Evolutionary conservation across 371 early-diverging fungal genomes (phyloP).

Genomic region (Mortierella sp.): DNA sequence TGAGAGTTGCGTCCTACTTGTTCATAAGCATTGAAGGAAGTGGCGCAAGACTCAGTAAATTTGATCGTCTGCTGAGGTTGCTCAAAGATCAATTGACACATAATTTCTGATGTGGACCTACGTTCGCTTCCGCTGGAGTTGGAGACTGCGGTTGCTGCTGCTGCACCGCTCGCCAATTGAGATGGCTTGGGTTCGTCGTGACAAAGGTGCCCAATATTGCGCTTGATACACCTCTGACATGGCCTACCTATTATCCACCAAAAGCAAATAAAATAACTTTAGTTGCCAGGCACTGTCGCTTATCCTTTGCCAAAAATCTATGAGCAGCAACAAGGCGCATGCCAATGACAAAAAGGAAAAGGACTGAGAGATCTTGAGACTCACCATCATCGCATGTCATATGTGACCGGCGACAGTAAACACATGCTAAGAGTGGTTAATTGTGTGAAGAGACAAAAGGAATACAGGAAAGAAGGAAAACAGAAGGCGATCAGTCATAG

Average conservation of each 20-base stretch:
- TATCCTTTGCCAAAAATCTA: neutral
- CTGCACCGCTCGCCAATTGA: constrained; percentile 1
- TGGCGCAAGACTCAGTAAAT: neutral
- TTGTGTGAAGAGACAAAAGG: neutral
- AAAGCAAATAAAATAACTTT: neutral
- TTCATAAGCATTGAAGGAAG: neutral
- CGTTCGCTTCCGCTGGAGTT: neutral
- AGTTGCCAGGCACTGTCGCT: neutral
- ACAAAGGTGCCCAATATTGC: constrained; percentile 92
- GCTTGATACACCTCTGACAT: constrained; percentile 93
- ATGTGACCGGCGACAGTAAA: constrained; percentile 87
- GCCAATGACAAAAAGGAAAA: neutral
- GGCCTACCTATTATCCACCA: constrained; percentile 72
- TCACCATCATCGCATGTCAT: constrained; percentile 87
- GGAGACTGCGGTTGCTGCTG: neutral
- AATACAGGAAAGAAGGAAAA: neutral
- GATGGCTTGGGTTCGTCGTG: constrained; percentile 79
- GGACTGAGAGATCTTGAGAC: constrained; percentile 3
- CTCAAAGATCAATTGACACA: neutral
- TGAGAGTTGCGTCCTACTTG: constrained; percentile 23
- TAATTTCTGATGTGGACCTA: neutral
- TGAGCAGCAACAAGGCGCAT: neutral
- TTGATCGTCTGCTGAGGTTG: neutral
- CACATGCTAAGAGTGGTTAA: constrained; percentile 67
- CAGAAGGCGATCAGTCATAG: neutral